Base-by-base conservation (phyloP, 768 basidiomycete species). In the Tulasnella sp. region DNA sequence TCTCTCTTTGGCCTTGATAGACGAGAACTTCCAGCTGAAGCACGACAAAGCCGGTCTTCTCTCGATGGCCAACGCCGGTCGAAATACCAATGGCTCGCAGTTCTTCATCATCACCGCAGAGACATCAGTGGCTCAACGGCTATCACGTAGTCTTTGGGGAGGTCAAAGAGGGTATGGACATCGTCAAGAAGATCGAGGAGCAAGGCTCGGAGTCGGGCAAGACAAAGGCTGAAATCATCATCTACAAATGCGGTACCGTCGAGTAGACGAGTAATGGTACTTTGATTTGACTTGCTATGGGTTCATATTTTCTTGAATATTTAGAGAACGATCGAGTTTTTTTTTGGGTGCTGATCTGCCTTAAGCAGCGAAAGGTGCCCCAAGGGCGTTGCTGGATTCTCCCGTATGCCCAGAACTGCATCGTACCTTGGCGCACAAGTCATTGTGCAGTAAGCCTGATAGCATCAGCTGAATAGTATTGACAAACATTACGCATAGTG, bases 51-150 rank as follows among this genome's bases (percentile, higher is more conserved):
- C 80, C 5, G 82, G 82, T 36, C 75, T 83, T n/a, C 80, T 86
- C 66, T 85, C 84, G 39, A 84, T 82, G 80, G 85, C 85, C 42
- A 86, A 86, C 77, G 80, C 83, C 66, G 85, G 85, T 17, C 80
- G 82, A 11, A 78, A 85, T 76, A 82, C 84, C 70, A 86, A 86
- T 77, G 83, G 84, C 12, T 83, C 82, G 19, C 82, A 83, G 78
- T 83, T 82, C 77, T 83, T 82, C 75, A 80, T 83, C 72, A 83
- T 82, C 3, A 81, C 80, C 36, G 76, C 72, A 16, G 76, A 77
- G 26, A 79, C 81, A 32, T 74, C 77, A n/a, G 0, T 83, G 83
- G 83, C 80, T 81, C 67, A 78, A 83, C 75, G 78, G 79, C 59
- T 83, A 81, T 62, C 81, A 83, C 77, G 81, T 81, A 73, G 82